These are phyloP conservation scores for Aquilaria malaccensis DNA, from an alignment of 345 rosid genomes.

Conservation along the genomic window DNA sequence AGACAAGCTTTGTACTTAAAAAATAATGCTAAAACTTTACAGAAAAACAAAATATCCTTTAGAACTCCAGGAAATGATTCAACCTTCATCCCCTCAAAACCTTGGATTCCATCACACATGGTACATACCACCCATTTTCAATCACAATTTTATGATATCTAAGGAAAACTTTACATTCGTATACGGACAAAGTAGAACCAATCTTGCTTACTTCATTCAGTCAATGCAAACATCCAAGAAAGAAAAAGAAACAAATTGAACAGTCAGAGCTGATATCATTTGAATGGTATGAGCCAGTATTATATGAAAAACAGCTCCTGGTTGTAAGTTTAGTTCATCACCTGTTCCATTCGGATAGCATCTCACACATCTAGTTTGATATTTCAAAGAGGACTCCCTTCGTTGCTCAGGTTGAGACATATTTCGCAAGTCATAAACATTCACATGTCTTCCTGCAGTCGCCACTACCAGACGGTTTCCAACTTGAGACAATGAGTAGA, in stretches of 20 bases:
- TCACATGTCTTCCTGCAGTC: conserved; percentile 93
- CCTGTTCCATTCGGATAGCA: conserved; percentile 97
- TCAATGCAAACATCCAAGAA: not conserved
- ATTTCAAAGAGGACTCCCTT: conserved; percentile 90
- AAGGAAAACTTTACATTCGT: too few relatives aligned
- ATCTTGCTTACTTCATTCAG: too few relatives aligned
- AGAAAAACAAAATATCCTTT: not conserved
- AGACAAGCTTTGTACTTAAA: not conserved
- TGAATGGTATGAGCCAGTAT: too few relatives aligned
- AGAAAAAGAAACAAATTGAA: not conserved
- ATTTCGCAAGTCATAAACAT: conserved; percentile 83
- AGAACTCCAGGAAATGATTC: too few relatives aligned
- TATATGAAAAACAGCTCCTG: too few relatives aligned
- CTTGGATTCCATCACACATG: too few relatives aligned
- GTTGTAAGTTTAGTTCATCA: conserved; percentile 8
- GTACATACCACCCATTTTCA: too few relatives aligned
- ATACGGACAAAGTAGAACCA: too few relatives aligned
- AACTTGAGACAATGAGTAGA: conserved; percentile 84
- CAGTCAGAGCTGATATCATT: not conserved
- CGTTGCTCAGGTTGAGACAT: conserved; percentile 98
- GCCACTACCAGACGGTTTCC: conserved; percentile 92
- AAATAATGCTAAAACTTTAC: not conserved
- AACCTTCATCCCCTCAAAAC: too few relatives aligned
- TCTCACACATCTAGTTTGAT: conserved; percentile 92
- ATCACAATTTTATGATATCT: too few relatives aligned